These are phyloP conservation scores for Nannizziopsis arthrosporioides DNA, from an alignment of 2,329 filamentous ascomycete genomes.

Conservation along the genomic window DNA sequence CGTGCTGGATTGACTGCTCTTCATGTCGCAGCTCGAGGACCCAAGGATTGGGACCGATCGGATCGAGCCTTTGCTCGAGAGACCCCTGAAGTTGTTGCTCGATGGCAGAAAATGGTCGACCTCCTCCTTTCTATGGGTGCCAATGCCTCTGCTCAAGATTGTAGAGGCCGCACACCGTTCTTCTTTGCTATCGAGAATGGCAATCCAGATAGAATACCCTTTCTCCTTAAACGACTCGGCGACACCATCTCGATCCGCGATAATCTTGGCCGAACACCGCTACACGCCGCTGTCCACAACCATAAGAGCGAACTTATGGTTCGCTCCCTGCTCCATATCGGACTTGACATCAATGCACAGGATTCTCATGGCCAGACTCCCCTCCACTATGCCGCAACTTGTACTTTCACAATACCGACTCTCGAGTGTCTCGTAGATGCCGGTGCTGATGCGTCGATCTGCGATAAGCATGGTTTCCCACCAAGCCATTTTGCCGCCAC, in stretches of 20 bases:
- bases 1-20: not conserved
- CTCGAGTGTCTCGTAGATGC: slow-evolving; percentile 2
- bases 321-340: not conserved
- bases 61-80: not conserved
- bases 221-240: slow-evolving; percentile 3
- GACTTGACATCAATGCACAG: slow-evolving; percentile 6
- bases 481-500: slow-evolving; percentile 5
- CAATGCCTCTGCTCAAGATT: slow-evolving; percentile 26
- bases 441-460: slow-evolving; percentile 4
- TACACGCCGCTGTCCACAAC: slow-evolving; percentile 5
- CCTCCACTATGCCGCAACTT: slow-evolving; percentile 5
- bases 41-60: not conserved
- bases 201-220: slow-evolving; percentile 16
- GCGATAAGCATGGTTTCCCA: not conserved
- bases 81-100: not conserved
- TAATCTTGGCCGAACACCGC: slow-evolving; percentile 1
- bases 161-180: slow-evolving; percentile 29
- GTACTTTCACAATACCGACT: not conserved
- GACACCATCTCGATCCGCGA: slow-evolving; percentile 1
- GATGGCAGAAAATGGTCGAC: slow-evolving; percentile 6
- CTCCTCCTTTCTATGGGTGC: slow-evolving; percentile 22
- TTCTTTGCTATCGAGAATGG: slow-evolving; percentile 30
- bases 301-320: slow-evolving; percentile 6
- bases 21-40: slow-evolving; percentile 7
- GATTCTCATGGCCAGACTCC: slow-evolving; percentile 6